phyloP scores from a whole-genome alignment of 2,329 filamentous ascomycete genomes.

The Claviceps monticola region DNA sequence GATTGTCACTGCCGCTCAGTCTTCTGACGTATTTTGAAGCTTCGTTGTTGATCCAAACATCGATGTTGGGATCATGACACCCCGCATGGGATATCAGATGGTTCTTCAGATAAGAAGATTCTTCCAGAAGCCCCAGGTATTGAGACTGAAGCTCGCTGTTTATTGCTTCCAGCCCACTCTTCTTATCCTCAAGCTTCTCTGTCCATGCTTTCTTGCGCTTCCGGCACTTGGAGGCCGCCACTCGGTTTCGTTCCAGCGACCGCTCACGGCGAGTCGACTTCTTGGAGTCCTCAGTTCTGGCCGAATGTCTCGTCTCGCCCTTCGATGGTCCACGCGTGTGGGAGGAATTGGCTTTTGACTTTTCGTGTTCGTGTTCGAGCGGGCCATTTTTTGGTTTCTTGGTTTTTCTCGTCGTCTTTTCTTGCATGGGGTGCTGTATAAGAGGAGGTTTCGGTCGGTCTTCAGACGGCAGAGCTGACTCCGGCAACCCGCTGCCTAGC shows the following conservation, averaged over 20 bases:
- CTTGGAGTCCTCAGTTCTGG: not conserved
- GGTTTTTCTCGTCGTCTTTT: not conserved
- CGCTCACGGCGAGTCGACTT: conserved; percentile 27
- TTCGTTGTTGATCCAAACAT: conserved; percentile 39
- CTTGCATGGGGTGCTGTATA: not conserved
- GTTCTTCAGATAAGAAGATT: conserved; percentile 34
- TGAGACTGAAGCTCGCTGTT: conserved; percentile 30
- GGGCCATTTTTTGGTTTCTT: not conserved
- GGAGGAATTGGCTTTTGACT: not conserved
- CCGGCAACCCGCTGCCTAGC: not conserved
- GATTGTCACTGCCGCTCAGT: not conserved
- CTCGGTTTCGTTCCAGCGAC: conserved; percentile 55
- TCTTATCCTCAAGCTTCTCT: conserved; percentile 32
- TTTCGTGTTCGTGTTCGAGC: not conserved
- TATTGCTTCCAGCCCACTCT: conserved; percentile 28
- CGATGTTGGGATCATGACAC: conserved; percentile 39
- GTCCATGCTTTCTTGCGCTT: conserved; percentile 49
- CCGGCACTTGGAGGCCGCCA: conserved; percentile 61
- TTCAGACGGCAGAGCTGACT: not conserved
- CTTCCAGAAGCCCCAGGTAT: conserved; percentile 26
- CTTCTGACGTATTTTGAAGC: conserved; percentile 32
- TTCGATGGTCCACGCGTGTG: not conserved
- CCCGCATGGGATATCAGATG: conserved; percentile 36
- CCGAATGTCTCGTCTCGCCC: not conserved
- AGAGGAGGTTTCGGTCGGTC: not conserved